Evolutionary conservation across 805 yeast species (phyloP).

Genomic region (Metschnikowia sp.): DNA sequence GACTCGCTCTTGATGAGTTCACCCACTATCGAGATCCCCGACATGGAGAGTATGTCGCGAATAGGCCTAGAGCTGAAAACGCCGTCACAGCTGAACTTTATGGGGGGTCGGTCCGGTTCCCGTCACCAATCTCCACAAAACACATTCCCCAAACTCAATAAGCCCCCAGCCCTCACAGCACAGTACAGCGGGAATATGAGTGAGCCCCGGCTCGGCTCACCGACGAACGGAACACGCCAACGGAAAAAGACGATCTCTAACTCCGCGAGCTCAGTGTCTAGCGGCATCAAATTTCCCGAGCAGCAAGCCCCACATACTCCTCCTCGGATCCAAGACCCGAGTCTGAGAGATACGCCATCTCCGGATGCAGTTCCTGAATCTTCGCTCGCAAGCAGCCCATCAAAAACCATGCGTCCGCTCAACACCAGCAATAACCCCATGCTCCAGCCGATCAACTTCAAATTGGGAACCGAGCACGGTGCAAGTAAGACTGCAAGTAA

Average conservation of each 20-base stretch:
- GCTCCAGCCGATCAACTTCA: conserved; percentile 54
- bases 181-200: conserved; percentile 41
- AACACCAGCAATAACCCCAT: conserved; percentile 44
- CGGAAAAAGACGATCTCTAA: conserved; percentile 40
- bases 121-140: conserved; percentile 10
- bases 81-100: conserved; percentile 7
- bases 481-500: neutral
- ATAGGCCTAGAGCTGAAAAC: conserved; percentile 14
- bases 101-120: conserved; percentile 5
- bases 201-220: conserved; percentile 29
- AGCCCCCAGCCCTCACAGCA: conserved; percentile 42
- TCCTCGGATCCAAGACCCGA: conserved; percentile 9
- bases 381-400: conserved; percentile 33
- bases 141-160: conserved; percentile 21
- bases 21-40: conserved; percentile 70
- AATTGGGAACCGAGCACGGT: conserved; percentile 17
- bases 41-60: conserved; percentile 45
- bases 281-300: conserved; percentile 5
- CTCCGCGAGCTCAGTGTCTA: conserved; percentile 21
- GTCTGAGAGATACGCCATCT: conserved; percentile 30
- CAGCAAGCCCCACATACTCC: conserved; percentile 15
- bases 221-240: conserved; percentile 22
- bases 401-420: conserved; percentile 49
- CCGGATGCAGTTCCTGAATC: conserved; percentile 21
- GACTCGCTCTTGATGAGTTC: conserved; percentile 32